phyloP scores from a whole-genome alignment of 495 filamentous ascomycete genomes.

The Aspergillus kassunensis region DNA sequence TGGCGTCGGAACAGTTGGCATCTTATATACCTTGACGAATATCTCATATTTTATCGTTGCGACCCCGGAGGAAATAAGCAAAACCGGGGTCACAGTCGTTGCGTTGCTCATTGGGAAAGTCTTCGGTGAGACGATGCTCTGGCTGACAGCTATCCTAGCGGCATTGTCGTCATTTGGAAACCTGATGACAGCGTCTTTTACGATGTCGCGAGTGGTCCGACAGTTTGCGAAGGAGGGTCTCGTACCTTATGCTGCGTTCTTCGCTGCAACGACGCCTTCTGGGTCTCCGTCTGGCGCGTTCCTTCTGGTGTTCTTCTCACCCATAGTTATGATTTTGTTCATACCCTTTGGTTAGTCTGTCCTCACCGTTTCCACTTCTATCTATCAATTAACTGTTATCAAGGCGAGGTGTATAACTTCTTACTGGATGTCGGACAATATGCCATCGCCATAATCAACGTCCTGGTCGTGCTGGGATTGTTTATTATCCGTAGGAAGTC shows the following conservation, averaged over 20 bases:
- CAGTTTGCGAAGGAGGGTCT: conserved; percentile 62
- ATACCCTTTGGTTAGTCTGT: conserved; percentile 44
- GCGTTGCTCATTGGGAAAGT: conserved; percentile 61
- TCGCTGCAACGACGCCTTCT: conserved; percentile 61
- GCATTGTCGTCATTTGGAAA: conserved; percentile 64
- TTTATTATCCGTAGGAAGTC: conserved; percentile 56
- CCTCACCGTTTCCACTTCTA: background rate
- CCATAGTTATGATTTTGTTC: conserved; percentile 56
- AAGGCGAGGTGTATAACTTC: conserved; percentile 60
- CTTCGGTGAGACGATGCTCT: conserved; percentile 44
- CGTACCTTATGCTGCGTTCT: conserved; percentile 56
- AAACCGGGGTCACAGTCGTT: conserved; percentile 59
- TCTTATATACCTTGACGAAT: conserved; percentile 63
- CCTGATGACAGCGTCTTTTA: conserved; percentile 67
- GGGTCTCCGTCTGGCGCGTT: conserved; percentile 60
- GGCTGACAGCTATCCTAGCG: conserved; percentile 40
- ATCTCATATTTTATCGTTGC: conserved; percentile 64
- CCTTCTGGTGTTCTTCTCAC: conserved; percentile 60
- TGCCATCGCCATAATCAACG: conserved; percentile 53
- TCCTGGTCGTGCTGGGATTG: conserved; percentile 55
- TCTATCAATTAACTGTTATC: background rate
- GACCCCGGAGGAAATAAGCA: conserved; percentile 58
- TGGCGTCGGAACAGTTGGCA: conserved; percentile 52
- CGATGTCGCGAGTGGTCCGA: conserved; percentile 60
- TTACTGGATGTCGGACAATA: conserved; percentile 68